Evolutionary conservation across 2,329 filamentous ascomycete genomes (phyloP).

Genomic region (Torrubiella hemipterigena): DNA sequence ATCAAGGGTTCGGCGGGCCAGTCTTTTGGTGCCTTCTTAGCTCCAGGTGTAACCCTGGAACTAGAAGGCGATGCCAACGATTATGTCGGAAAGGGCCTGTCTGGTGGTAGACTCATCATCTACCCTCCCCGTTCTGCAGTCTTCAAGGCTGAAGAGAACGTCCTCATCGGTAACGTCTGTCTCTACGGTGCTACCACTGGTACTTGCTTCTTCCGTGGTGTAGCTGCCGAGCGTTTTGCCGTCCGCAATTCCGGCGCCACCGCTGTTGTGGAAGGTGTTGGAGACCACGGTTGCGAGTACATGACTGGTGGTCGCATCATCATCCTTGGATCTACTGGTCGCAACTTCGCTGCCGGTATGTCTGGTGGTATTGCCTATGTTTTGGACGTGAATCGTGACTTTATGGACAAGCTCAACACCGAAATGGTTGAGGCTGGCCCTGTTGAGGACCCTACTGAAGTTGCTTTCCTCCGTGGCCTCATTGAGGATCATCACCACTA

Average conservation of each 20-base stretch:
- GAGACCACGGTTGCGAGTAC: slow-evolving; percentile 96
- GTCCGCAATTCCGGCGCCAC: slow-evolving; percentile 94
- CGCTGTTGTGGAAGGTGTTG: slow-evolving; percentile 90
- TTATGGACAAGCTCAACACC: slow-evolving; percentile 85
- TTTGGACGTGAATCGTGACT: slow-evolving; percentile 80
- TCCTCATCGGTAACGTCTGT: slow-evolving; percentile 88
- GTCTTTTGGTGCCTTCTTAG: slow-evolving; percentile 90
- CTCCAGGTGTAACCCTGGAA: slow-evolving; percentile 86
- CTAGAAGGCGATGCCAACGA: slow-evolving; percentile 94
- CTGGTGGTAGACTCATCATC: slow-evolving; percentile 82
- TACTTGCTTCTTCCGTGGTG: slow-evolving; percentile 92
- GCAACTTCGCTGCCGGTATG: slow-evolving; percentile 98
- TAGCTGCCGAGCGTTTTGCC: slow-evolving; percentile 91
- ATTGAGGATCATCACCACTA: slow-evolving; percentile 98
- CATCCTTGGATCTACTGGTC: slow-evolving; percentile 77
- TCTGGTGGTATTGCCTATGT: slow-evolving; percentile 95
- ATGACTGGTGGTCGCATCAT: slow-evolving; percentile 94
- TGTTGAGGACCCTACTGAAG: slow-evolving; percentile 75
- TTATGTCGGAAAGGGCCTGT: slow-evolving; percentile 92
- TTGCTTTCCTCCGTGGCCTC: slow-evolving; percentile 79
- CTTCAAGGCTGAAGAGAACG: slow-evolving; percentile 93
- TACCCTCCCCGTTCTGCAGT: slow-evolving; percentile 84
- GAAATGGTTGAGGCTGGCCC: slow-evolving; percentile 92
- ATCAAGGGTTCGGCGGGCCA: slow-evolving; percentile 94
- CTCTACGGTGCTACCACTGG: slow-evolving; percentile 87